phyloP scores from a whole-genome alignment of 108 stramenopile species.

The Nitzschia putrida region DNA sequence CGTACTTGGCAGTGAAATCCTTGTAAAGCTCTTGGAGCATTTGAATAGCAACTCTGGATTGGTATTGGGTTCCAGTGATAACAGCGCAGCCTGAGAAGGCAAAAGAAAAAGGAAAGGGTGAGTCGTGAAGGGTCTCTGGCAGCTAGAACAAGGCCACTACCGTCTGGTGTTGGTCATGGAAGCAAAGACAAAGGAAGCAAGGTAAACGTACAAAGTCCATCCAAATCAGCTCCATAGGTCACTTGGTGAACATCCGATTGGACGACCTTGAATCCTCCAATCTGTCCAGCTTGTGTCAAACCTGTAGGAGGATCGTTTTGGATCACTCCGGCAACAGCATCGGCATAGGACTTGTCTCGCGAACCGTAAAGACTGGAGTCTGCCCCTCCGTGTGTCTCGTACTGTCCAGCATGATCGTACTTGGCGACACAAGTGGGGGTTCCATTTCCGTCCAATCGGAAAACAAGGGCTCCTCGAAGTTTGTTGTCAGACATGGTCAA shows the following conservation, averaged over 20 bases:
- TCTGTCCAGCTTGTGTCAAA: constrained; percentile 50
- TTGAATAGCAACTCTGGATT: constrained; percentile 80
- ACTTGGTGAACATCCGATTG: constrained; percentile 87
- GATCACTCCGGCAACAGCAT: constrained; percentile 74
- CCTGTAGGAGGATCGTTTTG: constrained; percentile 77
- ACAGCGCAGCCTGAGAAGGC: constrained; percentile 69
- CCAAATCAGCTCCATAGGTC: constrained; percentile 81
- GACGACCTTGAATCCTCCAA: constrained; percentile 90
- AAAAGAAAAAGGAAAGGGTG: not conserved
- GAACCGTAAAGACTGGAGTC: constrained; percentile 64
- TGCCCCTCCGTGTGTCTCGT: constrained; percentile 66
- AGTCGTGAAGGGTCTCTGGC: not conserved
- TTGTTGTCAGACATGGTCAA: constrained; percentile 75
- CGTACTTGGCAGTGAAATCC: constrained; percentile 66
- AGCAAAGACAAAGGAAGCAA: not conserved
- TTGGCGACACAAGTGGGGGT: constrained; percentile 71
- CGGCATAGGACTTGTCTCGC: constrained; percentile 72
- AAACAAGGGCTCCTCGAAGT: constrained; percentile 81
- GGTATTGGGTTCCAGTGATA: constrained; percentile 82
- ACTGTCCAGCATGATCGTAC: constrained; percentile 80
- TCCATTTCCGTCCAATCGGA: constrained; percentile 63
- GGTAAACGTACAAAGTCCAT: constrained; percentile 80
- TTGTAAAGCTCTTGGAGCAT: constrained; percentile 77
- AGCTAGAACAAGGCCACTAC: not conserved
- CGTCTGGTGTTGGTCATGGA: not conserved